Evolutionary conservation across 2,329 filamentous ascomycete genomes (phyloP), one percentile per base, ranked within the genome.

Genomic region (Fusarium hostae): DNA sequence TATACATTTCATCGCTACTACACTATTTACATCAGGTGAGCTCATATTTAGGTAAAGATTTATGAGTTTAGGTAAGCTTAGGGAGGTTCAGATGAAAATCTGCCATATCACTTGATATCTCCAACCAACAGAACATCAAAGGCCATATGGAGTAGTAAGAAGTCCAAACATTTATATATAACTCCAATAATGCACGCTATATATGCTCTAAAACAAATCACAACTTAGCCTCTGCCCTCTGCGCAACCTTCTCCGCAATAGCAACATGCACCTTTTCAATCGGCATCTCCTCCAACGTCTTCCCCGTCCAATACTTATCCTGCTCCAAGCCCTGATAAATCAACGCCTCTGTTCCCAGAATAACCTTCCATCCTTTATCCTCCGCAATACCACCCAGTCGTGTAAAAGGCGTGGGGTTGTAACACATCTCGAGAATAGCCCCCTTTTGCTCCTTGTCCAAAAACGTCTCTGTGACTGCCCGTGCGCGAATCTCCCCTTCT

Each of bases 361-460:
- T 91, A 2, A 94, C 89, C 80, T 90, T 87, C 92, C 92, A 94
- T 0, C 90, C 90, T 13, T 85, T 84, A 5, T 82, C 80, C 74
- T 88, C 85, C 0, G 90, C 88, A 44, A 94, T 75, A 45, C 85
- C 86, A 2, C 88, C 89, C 52, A 94, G 87, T 72, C 87, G 85
- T 1, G 93, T 95, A 79, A 88, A 90, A 0, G 91, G 90, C 5
- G 85, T 84, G 0, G 93, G 93, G 78, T 94, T 93, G 79, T 95
- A 95, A 84, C 92, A 94, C 92, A 95, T 95, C 80, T 95, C 92
- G 66, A 95, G 79, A 62, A 95, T 88, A 10, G 89, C 89, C 10
- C 91, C 92, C 80, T 91, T 91, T 67, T 86, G 81, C 20, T 83
- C 77, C 79, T 84, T 84, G 35, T 68, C 63, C 15, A 86, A 71